Base-by-base conservation (phyloP, 2,329 filamentous ascomycete genomes). In the Botrytis porri region DNA sequence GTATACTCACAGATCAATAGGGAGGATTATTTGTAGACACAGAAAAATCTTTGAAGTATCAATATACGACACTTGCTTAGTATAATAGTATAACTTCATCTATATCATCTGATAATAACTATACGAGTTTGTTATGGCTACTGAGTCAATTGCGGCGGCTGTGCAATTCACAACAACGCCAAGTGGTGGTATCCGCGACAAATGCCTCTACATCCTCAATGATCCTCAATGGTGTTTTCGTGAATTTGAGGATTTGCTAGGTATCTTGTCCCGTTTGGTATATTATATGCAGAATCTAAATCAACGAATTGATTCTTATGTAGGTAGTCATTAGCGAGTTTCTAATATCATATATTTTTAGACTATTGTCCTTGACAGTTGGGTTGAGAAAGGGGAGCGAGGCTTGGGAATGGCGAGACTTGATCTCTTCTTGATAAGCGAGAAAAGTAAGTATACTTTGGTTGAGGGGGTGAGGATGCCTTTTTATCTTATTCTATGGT, bases 401-500 rank as follows among this genome's bases (percentile, higher is more conserved):
- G 4, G 25, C 12, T 25, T 16, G 10, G 25, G 4, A 51, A n/a
- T n/a, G 25, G 10, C 9, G 48, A 51, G 48, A 25, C 25, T 12
- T 51, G 25, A n/a, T 51, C 25, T 5, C 5, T 25, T n/a, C 48
- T 51, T 5, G 7, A 51, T 6, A n/a, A 51, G 48, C 4, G 25
- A n/a, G 25, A 7, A n/a, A 51, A 25, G 1, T 3, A 51, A 25
- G 1, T 3, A 51, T 51, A n/a, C 22, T 5, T n/a, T n/a, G 25
- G 2, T 14, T 25, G 25, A 12, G 45, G 48, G 5, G 48, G 10
- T n/a, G 48, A n/a, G 48, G 48, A 6, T n/a, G 25, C 48, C n/a
- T 14, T 14, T 12, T n/a, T 4, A 6, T n/a, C 25, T n/a, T 7
- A 1, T 51, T 51, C 10, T n/a, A 25, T 1, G 0, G 10, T n/a